Base-by-base conservation (phyloP, 2,329 filamentous ascomycete species). In the Clarireedia paspali region DNA sequence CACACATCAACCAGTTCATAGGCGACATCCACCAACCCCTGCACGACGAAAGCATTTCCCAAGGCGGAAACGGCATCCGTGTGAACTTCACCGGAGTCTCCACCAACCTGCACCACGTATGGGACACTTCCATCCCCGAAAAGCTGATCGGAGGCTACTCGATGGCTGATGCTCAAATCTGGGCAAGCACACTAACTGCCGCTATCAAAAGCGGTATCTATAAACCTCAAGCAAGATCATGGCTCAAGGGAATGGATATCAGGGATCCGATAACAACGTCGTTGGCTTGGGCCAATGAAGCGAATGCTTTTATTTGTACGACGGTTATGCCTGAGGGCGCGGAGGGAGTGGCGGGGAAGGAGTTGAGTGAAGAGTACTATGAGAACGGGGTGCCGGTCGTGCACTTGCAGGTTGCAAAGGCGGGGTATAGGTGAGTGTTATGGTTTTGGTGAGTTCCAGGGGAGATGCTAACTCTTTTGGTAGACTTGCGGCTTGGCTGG, bases 91-190 rank as follows among this genome's bases (percentile, higher is more conserved):
- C 82, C 26, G 77, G 76, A 3, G 68, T 70, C 30, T 69, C 74
- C 27, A 76, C 80, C 55, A 90, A 90, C 66, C 75, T 90, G 44
- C 87, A 90, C 66, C 78, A 85, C 57, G 80, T 89, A 15, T 90
- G 87, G 87, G 87, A 90, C 66, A 82, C 79, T 53, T 80, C 78
- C 62, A 89, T 89, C 59, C 77, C 82, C 0, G 84, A 87, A 71
- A 80, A 84, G 65, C 71, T 81, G 64, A 73, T 85, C 1, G 84
- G 84, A 2, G 80, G 77, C n/a, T 80, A 66, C 69, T 74, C 70
- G 68, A 77, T 68, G 1, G 68, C 70, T 5, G 72, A 77, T 47
- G 83, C 82, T 1, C 68, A 73, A 50, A 67, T 67, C 44, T 87
- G 84, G 80, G 80, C 84, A 1, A 71, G 73, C n/a, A 70, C 75